A percentile compares a stretch with the other conserved stretches of the same genome.
Evolutionary conservation across 1,284 basidiomycete genomes (phyloP).

Genomic region (Melampsora medusae): DNA sequence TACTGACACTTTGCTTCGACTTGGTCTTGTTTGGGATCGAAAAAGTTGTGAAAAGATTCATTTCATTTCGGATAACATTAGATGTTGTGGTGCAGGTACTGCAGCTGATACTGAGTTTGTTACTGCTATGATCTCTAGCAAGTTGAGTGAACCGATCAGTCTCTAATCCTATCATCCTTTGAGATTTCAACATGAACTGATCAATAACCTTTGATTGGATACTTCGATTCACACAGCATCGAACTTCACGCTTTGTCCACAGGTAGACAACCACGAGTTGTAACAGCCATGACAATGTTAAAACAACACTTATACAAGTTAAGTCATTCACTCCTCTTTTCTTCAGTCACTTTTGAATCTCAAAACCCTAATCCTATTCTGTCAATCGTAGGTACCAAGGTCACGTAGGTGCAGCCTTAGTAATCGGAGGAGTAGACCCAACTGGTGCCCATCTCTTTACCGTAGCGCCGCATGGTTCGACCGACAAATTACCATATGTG

Average conservation of each 20-base stretch:
- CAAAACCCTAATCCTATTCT: background rate
- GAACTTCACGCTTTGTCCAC: slow-evolving; percentile 81
- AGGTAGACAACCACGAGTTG: slow-evolving; percentile 80
- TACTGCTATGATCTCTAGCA: slow-evolving; percentile 46
- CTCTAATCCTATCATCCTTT: background rate
- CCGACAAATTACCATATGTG: slow-evolving; percentile 97
- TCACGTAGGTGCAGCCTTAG: slow-evolving; percentile 89
- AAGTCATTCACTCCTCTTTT: slow-evolving; percentile 47
- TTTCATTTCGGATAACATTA: slow-evolving; percentile 87
- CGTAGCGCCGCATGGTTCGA: slow-evolving; percentile 92
- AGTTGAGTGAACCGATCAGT: slow-evolving; percentile 24
- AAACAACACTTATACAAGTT: slow-evolving; percentile 81
- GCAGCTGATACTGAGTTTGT: slow-evolving; percentile 96
- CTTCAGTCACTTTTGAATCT: slow-evolving; percentile 44
- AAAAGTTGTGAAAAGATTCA: slow-evolving; percentile 67
- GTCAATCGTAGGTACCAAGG: slow-evolving; percentile 73
- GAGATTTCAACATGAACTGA: background rate
- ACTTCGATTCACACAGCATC: slow-evolving; percentile 63
- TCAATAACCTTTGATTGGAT: background rate
- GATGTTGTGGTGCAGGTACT: slow-evolving; percentile 97
- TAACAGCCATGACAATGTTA: slow-evolving; percentile 97
- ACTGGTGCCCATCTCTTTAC: slow-evolving; percentile 95
- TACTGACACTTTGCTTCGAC: too few relatives aligned
- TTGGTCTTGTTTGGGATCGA: too few relatives aligned
- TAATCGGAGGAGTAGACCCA: slow-evolving; percentile 91